Evolutionary conservation across 2,329 filamentous ascomycete genomes (phyloP).

Genomic region (Fusarium aywerte): DNA sequence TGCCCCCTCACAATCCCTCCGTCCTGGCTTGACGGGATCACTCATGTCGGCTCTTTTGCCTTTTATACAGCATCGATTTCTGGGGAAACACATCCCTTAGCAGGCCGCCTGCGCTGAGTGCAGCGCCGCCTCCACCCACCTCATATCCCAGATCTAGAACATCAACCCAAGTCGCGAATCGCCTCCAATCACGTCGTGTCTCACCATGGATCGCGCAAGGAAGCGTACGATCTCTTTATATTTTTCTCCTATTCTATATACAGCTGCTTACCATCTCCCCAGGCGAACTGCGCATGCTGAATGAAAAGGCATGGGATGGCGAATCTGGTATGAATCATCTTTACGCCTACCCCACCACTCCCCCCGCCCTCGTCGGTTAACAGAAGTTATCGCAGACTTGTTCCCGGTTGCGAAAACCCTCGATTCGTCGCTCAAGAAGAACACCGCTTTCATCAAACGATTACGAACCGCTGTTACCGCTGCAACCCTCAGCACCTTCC

Average conservation of each 20-base stretch:
- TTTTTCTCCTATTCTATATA: neutral
- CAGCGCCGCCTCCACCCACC: constrained; percentile 52
- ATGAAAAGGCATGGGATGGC: constrained; percentile 87
- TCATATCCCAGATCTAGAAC: constrained; percentile 33
- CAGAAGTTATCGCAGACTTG: constrained; percentile 66
- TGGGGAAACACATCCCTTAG: constrained; percentile 56
- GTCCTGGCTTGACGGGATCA: constrained; percentile 49
- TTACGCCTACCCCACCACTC: constrained; percentile 30
- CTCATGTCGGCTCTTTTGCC: constrained; percentile 55
- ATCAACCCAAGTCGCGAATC: constrained; percentile 41
- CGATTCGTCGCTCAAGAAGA: constrained; percentile 97
- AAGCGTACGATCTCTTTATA: constrained; percentile 62
- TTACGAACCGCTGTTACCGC: constrained; percentile 88
- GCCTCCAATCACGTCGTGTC: constrained; percentile 48
- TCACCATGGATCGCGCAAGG: constrained; percentile 71
- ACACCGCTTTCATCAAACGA: constrained; percentile 97
- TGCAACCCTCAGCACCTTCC: constrained; percentile 81
- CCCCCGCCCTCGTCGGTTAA: constrained; percentile 24
- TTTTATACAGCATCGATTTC: constrained; percentile 49
- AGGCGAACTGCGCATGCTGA: constrained; percentile 93
- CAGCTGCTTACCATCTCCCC: constrained; percentile 35
- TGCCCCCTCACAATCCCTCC: constrained; percentile 37
- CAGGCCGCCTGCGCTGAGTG: constrained; percentile 59
- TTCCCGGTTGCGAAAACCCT: constrained; percentile 82
- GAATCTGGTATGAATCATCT: constrained; percentile 73